Conservation (phyloP, 1,284 basidiomycete genomes). For the Cystobasidiaceae sp. region DNA sequence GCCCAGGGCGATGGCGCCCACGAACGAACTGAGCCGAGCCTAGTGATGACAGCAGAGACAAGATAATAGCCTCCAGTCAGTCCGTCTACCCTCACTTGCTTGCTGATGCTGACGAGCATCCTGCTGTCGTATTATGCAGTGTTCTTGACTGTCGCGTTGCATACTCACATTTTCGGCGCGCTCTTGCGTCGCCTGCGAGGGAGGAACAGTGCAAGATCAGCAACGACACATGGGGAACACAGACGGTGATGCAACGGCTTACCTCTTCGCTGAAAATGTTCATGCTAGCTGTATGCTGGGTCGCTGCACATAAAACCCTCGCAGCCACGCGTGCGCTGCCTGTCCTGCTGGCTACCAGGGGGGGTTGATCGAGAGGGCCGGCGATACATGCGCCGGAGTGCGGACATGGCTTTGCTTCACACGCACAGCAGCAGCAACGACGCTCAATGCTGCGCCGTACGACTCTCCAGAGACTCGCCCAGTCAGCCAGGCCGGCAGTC, state of each 20-base stretch:
- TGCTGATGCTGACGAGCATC: too few relatives aligned
- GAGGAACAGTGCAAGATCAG: not conserved
- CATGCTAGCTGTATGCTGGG: too few relatives aligned
- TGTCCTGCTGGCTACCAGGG: too few relatives aligned
- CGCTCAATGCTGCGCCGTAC: too few relatives aligned
- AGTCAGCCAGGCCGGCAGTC: too few relatives aligned
- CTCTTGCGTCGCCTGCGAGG: conserved; percentile 28
- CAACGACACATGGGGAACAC: not conserved
- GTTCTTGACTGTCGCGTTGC: not conserved
- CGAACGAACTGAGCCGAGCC: conserved; percentile 95
- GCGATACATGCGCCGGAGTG: too few relatives aligned
- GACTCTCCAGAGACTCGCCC: too few relatives aligned
- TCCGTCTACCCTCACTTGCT: not conserved
- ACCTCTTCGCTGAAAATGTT: conserved; percentile 29
- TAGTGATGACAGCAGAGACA: conserved; percentile 44
- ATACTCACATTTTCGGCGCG: conserved; percentile 31
- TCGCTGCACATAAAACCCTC: too few relatives aligned
- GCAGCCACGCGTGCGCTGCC: too few relatives aligned
- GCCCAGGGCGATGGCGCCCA: conserved; percentile 91
- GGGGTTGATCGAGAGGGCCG: too few relatives aligned
- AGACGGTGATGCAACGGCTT: not conserved
- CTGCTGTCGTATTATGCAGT: not conserved
- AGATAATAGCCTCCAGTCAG: not conserved
- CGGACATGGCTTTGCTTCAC: too few relatives aligned
- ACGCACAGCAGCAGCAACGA: too few relatives aligned